Conservation (phyloP, 2,329 filamentous ascomycete species). For the Ascochyta viciae-villosae region DNA sequence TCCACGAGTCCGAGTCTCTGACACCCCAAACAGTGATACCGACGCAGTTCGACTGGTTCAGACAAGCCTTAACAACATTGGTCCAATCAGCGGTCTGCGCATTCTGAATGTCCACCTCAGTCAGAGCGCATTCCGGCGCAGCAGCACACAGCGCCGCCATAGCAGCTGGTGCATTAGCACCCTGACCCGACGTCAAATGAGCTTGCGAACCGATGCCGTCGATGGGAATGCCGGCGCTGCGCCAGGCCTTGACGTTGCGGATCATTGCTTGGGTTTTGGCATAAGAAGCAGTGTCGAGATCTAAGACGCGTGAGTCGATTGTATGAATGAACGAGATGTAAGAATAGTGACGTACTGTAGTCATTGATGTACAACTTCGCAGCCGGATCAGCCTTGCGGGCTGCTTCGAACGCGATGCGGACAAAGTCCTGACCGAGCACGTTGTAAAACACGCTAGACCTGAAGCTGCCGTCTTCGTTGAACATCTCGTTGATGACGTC, state of each 20-base stretch:
- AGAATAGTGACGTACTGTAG: slow-evolving; percentile 45
- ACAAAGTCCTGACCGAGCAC: slow-evolving; percentile 77
- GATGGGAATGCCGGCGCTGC: slow-evolving; percentile 67
- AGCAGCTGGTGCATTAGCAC: slow-evolving; percentile 58
- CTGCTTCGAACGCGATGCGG: slow-evolving; percentile 73
- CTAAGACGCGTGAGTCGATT: neutral
- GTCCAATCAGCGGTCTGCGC: slow-evolving; percentile 66
- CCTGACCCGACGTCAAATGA: slow-evolving; percentile 54
- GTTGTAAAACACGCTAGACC: slow-evolving; percentile 69
- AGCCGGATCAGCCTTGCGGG: slow-evolving; percentile 69
- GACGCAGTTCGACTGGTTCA: slow-evolving; percentile 66
- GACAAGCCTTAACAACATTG: slow-evolving; percentile 64
- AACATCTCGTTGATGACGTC: slow-evolving; percentile 73
- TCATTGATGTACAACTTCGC: slow-evolving; percentile 82
- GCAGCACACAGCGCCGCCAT: slow-evolving; percentile 61
- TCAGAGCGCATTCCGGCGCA: slow-evolving; percentile 68
- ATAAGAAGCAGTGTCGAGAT: slow-evolving; percentile 67
- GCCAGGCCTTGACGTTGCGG: slow-evolving; percentile 69
- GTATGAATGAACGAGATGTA: too few species aligned
- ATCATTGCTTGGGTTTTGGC: slow-evolving; percentile 68
- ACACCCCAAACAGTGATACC: slow-evolving; percentile 71
- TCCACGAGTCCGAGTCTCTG: slow-evolving; percentile 56
- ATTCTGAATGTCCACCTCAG: slow-evolving; percentile 72
- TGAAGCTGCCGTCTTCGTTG: slow-evolving; percentile 66
- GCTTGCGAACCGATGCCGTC: slow-evolving; percentile 68